Conservation (phyloP, 345 rosid species). For the Hibiscus tridactylites region DNA sequence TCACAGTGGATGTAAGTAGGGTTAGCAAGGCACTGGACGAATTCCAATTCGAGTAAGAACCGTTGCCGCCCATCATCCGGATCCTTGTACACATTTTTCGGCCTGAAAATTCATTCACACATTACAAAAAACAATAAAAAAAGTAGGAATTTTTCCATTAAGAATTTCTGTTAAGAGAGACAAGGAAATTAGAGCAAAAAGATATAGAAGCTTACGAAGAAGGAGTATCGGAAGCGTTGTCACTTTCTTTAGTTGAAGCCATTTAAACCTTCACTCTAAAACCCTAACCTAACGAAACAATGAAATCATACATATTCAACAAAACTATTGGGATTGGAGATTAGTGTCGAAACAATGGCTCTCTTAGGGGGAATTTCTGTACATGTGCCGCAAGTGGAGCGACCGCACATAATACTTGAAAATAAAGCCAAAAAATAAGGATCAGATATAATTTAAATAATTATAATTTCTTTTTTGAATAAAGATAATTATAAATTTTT, state of each 20-base stretch:
- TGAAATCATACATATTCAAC: background rate
- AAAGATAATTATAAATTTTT: no score
- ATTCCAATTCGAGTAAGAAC: constrained; percentile 83
- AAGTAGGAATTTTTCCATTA: background rate
- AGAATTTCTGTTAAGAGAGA: background rate
- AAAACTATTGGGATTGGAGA: background rate
- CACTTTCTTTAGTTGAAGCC: constrained; percentile 16
- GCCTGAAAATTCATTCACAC: constrained; percentile 23
- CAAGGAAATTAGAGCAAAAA: background rate
- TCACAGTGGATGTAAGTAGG: constrained; percentile 94
- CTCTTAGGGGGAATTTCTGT: background rate
- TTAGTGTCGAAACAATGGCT: background rate
- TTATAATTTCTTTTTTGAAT: no score
- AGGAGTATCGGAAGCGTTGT: constrained; percentile 8
- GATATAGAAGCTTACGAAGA: constrained; percentile 14
- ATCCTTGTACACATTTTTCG: constrained; percentile 62
- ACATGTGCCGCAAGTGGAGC: no score
- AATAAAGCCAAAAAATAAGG: no score
- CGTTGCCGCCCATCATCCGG: constrained; percentile 87
- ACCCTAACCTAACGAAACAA: background rate
- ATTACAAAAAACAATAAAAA: no score
- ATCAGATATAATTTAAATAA: no score
- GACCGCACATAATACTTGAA: no score
- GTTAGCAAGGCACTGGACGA: constrained; percentile 92
- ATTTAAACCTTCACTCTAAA: constrained; percentile 1